A percentile compares a stretch with the other conserved stretches of the same genome.
Conservation (phyloP, 169 alveolate genomes). For the Perkinsus chesapeaki region DNA sequence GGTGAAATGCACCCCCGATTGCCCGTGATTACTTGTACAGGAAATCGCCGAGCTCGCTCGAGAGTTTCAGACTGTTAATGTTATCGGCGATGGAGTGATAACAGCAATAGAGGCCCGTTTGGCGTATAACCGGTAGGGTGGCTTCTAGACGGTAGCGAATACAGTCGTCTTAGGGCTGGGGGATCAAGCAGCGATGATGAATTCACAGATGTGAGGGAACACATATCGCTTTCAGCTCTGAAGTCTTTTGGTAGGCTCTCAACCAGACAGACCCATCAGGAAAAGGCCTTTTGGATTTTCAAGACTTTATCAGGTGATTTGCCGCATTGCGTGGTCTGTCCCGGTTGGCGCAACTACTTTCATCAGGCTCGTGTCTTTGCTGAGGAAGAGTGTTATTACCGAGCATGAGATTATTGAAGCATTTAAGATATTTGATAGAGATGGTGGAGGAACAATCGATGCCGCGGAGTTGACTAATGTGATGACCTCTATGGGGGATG, state of each 20-base stretch:
- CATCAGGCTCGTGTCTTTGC: background rate
- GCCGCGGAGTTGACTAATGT: slow-evolving; percentile 47
- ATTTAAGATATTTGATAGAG: slow-evolving; percentile 48
- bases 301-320: background rate
- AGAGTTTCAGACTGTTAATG: background rate
- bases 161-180: background rate
- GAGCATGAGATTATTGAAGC: slow-evolving; percentile 44
- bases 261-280: background rate
- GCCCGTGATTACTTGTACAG: too few relatives aligned
- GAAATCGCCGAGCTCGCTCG: background rate
- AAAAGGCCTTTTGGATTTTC: background rate
- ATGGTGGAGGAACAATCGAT: slow-evolving; percentile 50
- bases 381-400: background rate
- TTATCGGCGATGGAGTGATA: background rate
- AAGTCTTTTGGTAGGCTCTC: background rate
- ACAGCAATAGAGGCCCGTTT: background rate
- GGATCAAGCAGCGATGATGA: background rate
- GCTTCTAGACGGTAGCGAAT: background rate
- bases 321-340: too few relatives aligned
- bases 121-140: background rate
- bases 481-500: slow-evolving; percentile 48
- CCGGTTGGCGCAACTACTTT: too few relatives aligned
- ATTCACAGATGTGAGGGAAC: background rate
- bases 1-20: background rate
- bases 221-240: background rate